Evolutionary conservation across 208 protist species (phyloP).

Genomic region (Vickermania ingenoplastis): DNA sequence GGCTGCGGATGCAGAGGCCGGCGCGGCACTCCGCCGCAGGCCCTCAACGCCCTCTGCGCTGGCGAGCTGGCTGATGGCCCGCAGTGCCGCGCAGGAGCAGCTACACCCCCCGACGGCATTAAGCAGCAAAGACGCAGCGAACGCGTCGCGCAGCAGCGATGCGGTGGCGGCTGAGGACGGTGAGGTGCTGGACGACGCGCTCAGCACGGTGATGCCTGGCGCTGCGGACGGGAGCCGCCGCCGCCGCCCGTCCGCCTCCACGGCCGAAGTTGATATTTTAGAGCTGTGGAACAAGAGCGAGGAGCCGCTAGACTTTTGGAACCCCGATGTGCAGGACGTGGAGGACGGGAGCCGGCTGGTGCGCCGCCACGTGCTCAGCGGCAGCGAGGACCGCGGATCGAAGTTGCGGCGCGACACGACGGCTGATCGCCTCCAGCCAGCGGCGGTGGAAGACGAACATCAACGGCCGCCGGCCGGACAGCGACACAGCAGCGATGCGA

Average conservation of each 20-base stretch:
- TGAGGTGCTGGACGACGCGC: neutral
- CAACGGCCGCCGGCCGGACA: too few species aligned
- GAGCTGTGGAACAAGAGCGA: conserved; percentile 2
- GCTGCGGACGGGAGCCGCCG: too few species aligned
- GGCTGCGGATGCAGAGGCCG: too few species aligned
- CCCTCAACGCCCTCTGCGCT: neutral
- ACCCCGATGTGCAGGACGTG: neutral
- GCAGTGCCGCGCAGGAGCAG: neutral
- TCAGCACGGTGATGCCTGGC: neutral
- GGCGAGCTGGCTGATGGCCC: neutral
- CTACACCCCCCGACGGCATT: neutral
- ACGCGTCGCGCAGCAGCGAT: too few species aligned
- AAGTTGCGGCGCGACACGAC: too few species aligned
- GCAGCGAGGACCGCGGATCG: too few species aligned
- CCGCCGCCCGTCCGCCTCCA: neutral
- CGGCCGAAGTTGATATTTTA: neutral
- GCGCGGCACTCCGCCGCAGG: neutral
- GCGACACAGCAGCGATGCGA: too few species aligned
- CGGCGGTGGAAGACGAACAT: too few species aligned
- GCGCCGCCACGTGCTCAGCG: neutral
- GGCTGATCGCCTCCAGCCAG: too few species aligned
- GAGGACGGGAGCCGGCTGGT: neutral
- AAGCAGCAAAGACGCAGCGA: too few species aligned
- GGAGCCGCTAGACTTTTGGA: neutral
- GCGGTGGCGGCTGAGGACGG: too few species aligned